Evolutionary conservation across 768 basidiomycete species (phyloP).

Genomic region (Boletus vinaceobasis): DNA sequence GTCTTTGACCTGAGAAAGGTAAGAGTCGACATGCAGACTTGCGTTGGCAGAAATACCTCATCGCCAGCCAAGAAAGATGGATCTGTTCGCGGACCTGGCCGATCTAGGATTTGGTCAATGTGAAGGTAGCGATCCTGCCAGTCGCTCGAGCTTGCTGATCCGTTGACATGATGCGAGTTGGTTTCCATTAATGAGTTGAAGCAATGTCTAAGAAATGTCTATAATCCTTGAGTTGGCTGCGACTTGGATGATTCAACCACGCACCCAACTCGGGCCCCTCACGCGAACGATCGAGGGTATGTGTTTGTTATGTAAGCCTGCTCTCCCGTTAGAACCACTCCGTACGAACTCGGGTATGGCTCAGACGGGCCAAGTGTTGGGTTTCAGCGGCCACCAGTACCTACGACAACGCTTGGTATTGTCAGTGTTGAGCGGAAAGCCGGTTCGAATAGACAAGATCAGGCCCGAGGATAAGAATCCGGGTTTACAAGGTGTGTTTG

Average conservation of each 20-base stretch:
- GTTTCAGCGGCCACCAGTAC: slow-evolving; percentile 78
- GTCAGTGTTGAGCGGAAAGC: slow-evolving; percentile 85
- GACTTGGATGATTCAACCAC: too few relatives aligned
- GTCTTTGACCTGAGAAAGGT: slow-evolving; percentile 64
- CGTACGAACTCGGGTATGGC: slow-evolving; percentile 31
- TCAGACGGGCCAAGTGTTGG: slow-evolving; percentile 40
- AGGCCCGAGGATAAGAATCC: slow-evolving; percentile 92
- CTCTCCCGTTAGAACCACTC: not conserved
- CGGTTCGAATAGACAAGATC: slow-evolving; percentile 82
- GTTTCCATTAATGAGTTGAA: slow-evolving; percentile 22
- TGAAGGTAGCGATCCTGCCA: slow-evolving; percentile 71
- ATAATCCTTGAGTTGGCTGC: not conserved
- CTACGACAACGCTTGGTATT: slow-evolving; percentile 83
- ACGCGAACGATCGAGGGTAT: not conserved
- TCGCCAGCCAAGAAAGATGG: slow-evolving; percentile 78
- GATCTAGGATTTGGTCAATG: slow-evolving; percentile 83
- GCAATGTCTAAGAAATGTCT: slow-evolving; percentile 15
- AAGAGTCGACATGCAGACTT: not conserved
- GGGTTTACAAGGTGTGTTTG: slow-evolving; percentile 73
- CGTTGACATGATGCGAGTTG: slow-evolving; percentile 31
- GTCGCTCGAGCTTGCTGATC: slow-evolving; percentile 36
- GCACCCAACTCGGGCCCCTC: not conserved
- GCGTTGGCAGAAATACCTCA: slow-evolving; percentile 47
- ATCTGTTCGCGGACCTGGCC: slow-evolving; percentile 87
- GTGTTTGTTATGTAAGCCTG: slow-evolving; percentile 26